A percentile compares a stretch with the other conserved stretches of the same genome.
These are phyloP conservation scores for Mycena kentingensis DNA, from an alignment of 768 basidiomycete genomes.

Conservation along the genomic window DNA sequence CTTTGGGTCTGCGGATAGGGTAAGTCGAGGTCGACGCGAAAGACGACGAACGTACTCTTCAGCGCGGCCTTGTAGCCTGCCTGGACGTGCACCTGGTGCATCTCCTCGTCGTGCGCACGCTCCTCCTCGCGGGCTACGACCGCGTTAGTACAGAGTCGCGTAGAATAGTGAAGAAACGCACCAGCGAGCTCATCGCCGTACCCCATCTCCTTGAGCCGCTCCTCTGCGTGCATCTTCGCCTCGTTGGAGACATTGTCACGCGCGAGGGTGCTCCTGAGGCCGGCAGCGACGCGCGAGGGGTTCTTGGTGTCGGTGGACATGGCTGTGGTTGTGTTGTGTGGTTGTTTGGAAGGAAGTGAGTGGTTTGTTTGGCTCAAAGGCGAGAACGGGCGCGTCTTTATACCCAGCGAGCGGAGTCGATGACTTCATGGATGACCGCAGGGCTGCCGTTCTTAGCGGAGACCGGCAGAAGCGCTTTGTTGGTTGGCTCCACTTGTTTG, in stretches of 20 bases:
- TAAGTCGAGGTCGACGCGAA: background rate
- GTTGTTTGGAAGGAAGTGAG: too few species aligned
- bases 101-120: background rate
- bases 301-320: slow-evolving; percentile 30
- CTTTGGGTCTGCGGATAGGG: slow-evolving; percentile 6
- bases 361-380: too few species aligned
- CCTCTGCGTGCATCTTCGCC: slow-evolving; percentile 46
- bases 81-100: background rate
- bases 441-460: too few species aligned
- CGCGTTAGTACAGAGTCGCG: too few species aligned
- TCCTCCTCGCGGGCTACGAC: too few species aligned
- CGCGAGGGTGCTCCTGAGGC: slow-evolving; percentile 49
- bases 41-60: slow-evolving; percentile 6
- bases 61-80: slow-evolving; percentile 15
- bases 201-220: slow-evolving; percentile 43
- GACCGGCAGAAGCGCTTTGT: too few species aligned
- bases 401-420: too few species aligned
- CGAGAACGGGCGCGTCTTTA: too few species aligned
- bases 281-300: slow-evolving; percentile 47
- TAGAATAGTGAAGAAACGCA: background rate
- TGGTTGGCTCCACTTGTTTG: too few species aligned
- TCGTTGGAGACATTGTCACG: slow-evolving; percentile 52
- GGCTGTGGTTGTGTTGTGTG: too few species aligned
- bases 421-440: too few species aligned
- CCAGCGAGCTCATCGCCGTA: slow-evolving; percentile 12